Evolutionary conservation across 1,284 basidiomycete genomes (phyloP).

Genomic region (Trametes pubescens): DNA sequence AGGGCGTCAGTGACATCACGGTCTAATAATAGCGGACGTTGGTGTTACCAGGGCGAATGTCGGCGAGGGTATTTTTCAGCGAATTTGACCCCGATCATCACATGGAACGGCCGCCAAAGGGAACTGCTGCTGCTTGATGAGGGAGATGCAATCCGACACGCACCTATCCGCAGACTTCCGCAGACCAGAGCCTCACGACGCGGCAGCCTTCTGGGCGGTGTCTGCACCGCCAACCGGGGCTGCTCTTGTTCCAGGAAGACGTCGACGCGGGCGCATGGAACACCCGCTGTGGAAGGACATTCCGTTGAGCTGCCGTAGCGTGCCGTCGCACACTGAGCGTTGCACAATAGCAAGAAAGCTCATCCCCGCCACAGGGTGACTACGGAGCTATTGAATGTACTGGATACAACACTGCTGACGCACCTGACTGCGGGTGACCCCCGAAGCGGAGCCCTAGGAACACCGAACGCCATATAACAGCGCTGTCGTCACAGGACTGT

Average conservation of each 20-base stretch:
- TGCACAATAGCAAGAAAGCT: neutral
- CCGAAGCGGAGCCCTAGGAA: neutral
- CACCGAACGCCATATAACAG: too few relatives aligned
- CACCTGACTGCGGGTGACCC: neutral
- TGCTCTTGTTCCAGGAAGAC: constrained; percentile 8
- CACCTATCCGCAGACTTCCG: constrained; percentile 17
- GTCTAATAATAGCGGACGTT: constrained; percentile 27
- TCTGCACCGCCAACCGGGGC: constrained; percentile 27
- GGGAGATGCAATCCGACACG: constrained; percentile 15
- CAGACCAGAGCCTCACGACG: constrained; percentile 12
- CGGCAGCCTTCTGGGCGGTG: constrained; percentile 17
- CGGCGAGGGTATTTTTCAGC: constrained; percentile 15
- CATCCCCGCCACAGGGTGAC: neutral
- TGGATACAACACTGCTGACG: neutral
- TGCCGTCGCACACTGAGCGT: constrained; percentile 1
- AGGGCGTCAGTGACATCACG: constrained; percentile 29
- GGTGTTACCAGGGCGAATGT: constrained; percentile 15
- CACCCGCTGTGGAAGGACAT: neutral
- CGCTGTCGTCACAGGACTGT: neutral
- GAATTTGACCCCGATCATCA: constrained; percentile 26
- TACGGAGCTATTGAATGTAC: neutral
- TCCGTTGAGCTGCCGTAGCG: neutral
- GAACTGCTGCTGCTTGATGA: constrained; percentile 10
- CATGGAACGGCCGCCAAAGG: constrained; percentile 25
- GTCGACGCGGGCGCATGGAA: neutral